phyloP scores from a whole-genome alignment of 2,329 filamentous ascomycete genomes.

The Trichoderma koningiopsis region DNA sequence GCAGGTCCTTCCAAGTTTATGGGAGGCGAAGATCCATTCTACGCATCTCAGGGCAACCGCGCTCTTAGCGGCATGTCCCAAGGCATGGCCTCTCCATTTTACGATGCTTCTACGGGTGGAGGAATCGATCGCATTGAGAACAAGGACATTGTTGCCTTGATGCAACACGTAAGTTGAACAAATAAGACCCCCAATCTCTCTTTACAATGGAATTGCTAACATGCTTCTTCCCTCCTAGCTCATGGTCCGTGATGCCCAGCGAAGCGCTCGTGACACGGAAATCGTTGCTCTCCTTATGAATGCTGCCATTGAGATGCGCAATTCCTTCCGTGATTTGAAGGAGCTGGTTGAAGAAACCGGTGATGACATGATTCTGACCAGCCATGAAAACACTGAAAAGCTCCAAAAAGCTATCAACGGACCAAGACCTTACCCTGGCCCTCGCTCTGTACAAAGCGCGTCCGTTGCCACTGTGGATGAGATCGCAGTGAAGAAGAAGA shows the following conservation, averaged over 20 bases:
- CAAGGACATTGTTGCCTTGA: conserved; percentile 93
- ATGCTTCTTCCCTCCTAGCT: conserved; percentile 51
- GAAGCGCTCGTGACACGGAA: conserved; percentile 94
- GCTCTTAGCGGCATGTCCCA: conserved; percentile 89
- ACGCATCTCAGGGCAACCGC: conserved; percentile 58
- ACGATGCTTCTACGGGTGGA: conserved; percentile 83
- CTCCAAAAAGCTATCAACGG: conserved; percentile 82
- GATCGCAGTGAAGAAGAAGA: conserved; percentile 76
- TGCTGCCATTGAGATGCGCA: conserved; percentile 94
- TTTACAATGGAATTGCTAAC: neutral
- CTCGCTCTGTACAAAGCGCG: conserved; percentile 60
- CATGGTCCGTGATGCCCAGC: conserved; percentile 93
- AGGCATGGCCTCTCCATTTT: conserved; percentile 85
- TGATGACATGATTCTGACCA: conserved; percentile 83
- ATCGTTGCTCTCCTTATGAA: conserved; percentile 93
- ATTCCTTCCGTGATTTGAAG: conserved; percentile 94
- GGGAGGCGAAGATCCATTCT: conserved; percentile 66
- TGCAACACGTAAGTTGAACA: conserved; percentile 76
- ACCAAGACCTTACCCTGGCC: conserved; percentile 77
- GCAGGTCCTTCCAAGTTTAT: conserved; percentile 54
- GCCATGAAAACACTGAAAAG: conserved; percentile 84
- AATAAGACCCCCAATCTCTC: neutral
- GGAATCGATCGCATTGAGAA: conserved; percentile 92
- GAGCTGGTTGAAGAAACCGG: conserved; percentile 81
- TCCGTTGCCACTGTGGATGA: conserved; percentile 59